These are phyloP conservation scores for Monoraphidium neglectum DNA, from an alignment of 139 green algal species.

Conservation along the genomic window DNA sequence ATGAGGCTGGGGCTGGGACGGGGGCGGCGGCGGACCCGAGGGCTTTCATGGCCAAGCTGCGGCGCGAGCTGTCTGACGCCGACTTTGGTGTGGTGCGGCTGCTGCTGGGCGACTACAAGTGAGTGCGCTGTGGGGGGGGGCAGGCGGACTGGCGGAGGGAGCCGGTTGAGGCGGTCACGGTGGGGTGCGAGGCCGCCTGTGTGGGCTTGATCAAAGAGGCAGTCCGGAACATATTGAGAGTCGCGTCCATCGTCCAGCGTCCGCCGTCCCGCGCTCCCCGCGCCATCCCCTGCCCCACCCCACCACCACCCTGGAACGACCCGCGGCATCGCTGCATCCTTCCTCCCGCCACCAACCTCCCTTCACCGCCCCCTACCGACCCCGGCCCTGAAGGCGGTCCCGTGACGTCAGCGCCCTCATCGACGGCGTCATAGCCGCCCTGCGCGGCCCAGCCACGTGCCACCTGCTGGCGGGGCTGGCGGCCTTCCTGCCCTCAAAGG, in stretches of 20 bases:
- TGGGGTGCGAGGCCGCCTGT: no score
- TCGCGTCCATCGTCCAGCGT: neutral
- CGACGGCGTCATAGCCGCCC: conserved; percentile 48
- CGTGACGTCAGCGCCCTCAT: conserved; percentile 47
- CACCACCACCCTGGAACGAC: neutral
- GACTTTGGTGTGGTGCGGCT: conserved; percentile 31
- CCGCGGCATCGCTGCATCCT: neutral
- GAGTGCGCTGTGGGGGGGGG: neutral
- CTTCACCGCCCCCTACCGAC: neutral
- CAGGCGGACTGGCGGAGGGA: neutral
- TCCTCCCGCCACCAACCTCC: neutral
- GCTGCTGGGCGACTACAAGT: conserved; percentile 36
- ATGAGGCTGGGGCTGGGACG: conserved; percentile 7
- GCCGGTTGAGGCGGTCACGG: no score
- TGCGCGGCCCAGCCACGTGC: conserved; percentile 44
- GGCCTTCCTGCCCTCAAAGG: conserved; percentile 48
- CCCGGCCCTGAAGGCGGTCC: conserved; percentile 21
- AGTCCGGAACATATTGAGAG: neutral
- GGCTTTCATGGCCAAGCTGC: conserved; percentile 46
- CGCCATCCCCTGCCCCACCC: neutral
- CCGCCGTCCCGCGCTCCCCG: neutral
- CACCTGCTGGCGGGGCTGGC: conserved; percentile 54
- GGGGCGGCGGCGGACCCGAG: conserved; percentile 6
- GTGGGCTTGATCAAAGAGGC: no score
- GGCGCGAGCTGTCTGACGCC: conserved; percentile 30